Evolutionary conservation across 768 basidiomycete genomes (phyloP), one percentile per base, ranked within the genome.

Genomic region (Cubamyces lactineus): DNA sequence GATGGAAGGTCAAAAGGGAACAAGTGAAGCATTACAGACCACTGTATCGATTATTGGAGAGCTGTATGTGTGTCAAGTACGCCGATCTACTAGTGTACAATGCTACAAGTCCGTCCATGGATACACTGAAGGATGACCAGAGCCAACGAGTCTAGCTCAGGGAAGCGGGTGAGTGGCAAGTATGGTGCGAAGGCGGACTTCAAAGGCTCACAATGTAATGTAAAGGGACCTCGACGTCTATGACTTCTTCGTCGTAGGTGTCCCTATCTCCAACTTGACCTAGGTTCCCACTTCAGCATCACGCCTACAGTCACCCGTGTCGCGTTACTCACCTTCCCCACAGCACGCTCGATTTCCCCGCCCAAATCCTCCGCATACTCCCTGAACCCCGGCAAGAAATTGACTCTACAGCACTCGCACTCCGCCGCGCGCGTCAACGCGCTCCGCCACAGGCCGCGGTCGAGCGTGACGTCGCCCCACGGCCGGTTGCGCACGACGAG

Each of bases 331-430:
- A 63, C 62, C 51, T 53, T 53, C 39, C 47, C 55, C 6, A 58
- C 54, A 13, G 56, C 57, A 2, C 34, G 24, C 45, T 58, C 57
- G n/a, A 63, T 39, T 43, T 57, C 62, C 34, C 17, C 56, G 2
- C 24, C 51, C 23, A 63, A 16, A 2, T 34, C 45, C 61, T 56
- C 61, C 46, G 54, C 61, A 45, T 62, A 62, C 54, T 62, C 61
- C 54, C 54, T 50, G 13, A 62, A 62, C 7, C 61, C 61, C 4
- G 47, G 53, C 39, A 62, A 40, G 48, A 62, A 62, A 34, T 34
- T 45, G 26, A 41, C 42, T n/a, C 65, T 59, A 39, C 65, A 66
- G 50, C 50, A 47, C 51, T 52, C 55, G 51, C 66, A 66, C 45
- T 59, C 59, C 1, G 48, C 46, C 51, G 59, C 59, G 26, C 62